Percentiles rank a stretch among this genome's conserved stretches.
Conservation (phyloP, 495 filamentous ascomycete species). For the Aspergillus leporis region DNA sequence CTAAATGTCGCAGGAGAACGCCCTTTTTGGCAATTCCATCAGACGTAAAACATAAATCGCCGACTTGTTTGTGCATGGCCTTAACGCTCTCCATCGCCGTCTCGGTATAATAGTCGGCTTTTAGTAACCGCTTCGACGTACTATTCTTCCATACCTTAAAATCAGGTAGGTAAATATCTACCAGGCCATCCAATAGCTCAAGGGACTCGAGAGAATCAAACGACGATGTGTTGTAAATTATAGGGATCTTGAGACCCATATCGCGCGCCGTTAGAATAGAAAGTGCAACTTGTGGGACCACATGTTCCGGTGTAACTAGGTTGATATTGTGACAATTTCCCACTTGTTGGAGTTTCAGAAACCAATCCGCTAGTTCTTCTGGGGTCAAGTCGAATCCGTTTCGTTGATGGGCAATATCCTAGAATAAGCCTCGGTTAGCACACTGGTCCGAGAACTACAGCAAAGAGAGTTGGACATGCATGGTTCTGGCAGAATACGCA, state of each 20-base stretch:
- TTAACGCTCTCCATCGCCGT: constrained; percentile 70
- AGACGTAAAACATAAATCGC: constrained; percentile 71
- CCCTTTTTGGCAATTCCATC: constrained; percentile 77
- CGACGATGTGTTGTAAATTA: constrained; percentile 77
- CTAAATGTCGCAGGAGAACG: constrained; percentile 69
- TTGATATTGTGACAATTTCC: constrained; percentile 80
- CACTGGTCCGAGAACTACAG: background rate
- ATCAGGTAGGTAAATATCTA: constrained; percentile 78
- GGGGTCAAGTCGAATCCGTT: constrained; percentile 76
- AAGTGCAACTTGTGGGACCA: constrained; percentile 74
- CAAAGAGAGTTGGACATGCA: constrained; percentile 20
- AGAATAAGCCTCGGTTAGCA: background rate
- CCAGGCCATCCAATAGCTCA: constrained; percentile 66
- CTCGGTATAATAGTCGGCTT: constrained; percentile 68
- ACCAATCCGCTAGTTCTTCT: constrained; percentile 74
- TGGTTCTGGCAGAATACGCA: constrained; percentile 86
- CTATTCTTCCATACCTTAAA: constrained; percentile 71
- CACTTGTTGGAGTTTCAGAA: constrained; percentile 67
- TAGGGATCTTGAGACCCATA: constrained; percentile 64
- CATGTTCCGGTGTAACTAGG: constrained; percentile 73
- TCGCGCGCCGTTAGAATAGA: constrained; percentile 67
- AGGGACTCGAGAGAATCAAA: constrained; percentile 71
- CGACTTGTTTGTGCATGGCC: constrained; percentile 74
- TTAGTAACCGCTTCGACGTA: constrained; percentile 68
- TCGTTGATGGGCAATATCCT: constrained; percentile 70